phyloP scores from a whole-genome alignment of 1,284 basidiomycete genomes.

The Exobasidium rhododendri region DNA sequence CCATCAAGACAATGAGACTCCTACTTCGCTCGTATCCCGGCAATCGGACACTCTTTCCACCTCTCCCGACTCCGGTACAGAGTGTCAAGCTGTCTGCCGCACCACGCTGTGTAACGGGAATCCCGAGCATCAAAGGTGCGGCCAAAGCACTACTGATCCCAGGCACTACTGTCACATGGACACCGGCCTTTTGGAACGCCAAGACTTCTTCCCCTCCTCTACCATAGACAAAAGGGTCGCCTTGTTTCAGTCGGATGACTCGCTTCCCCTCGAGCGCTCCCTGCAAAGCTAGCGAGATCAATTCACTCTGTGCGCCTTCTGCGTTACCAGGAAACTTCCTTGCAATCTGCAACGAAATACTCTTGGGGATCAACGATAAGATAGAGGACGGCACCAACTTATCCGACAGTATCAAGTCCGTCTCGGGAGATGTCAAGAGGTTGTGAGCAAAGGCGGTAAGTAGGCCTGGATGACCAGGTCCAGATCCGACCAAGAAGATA shows the following conservation, averaged over 20 bases:
- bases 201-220: constrained; percentile 90
- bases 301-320: constrained; percentile 85
- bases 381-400: constrained; percentile 93
- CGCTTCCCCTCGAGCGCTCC: constrained; percentile 75
- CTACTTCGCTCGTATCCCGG: constrained; percentile 80
- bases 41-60: constrained; percentile 76
- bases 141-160: constrained; percentile 85
- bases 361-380: constrained; percentile 74
- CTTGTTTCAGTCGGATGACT: constrained; percentile 92
- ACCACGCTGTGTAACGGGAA: constrained; percentile 92
- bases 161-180: constrained; percentile 78
- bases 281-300: constrained; percentile 84
- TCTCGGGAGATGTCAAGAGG: constrained; percentile 67
- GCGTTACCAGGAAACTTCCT: constrained; percentile 97
- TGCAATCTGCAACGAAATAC: constrained; percentile 69
- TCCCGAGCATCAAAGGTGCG: constrained; percentile 80
- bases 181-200: constrained; percentile 79
- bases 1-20: constrained; percentile 86
- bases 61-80: constrained; percentile 87
- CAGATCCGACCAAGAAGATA: constrained; percentile 79
- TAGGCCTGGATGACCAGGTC: constrained; percentile 87
- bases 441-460: constrained; percentile 82
- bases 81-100: constrained; percentile 83
- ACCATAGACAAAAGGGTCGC: constrained; percentile 91
- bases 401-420: constrained; percentile 85